Conservation (phyloP, 2,329 filamentous ascomycete genomes). For the Colletotrichum noveboracense region DNA sequence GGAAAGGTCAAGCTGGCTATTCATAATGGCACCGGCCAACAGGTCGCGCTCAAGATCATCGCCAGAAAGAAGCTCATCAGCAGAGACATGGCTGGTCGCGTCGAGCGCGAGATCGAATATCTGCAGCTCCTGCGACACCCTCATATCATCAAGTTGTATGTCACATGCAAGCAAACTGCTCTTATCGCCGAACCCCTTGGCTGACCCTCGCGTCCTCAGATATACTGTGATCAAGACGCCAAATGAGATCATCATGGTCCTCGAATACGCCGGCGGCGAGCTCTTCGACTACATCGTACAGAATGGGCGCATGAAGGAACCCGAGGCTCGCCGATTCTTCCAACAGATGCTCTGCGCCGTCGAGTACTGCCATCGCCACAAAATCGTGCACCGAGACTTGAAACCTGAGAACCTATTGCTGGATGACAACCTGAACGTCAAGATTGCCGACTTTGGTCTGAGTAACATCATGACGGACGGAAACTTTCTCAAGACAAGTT, state of each 20-base stretch:
- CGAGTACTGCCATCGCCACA: constrained; percentile 98
- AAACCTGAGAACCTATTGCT: constrained; percentile 97
- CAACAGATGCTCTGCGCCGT: constrained; percentile 99
- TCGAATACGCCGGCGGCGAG: constrained; percentile 96
- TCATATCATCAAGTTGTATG: constrained; percentile 97
- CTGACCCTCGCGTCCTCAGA: constrained; percentile 46
- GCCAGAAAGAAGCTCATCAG: constrained; percentile 95
- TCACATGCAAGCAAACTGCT: constrained; percentile 20
- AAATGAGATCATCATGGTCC: constrained; percentile 97
- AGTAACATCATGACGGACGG: constrained; percentile 99
- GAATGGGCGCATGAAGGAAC: constrained; percentile 88
- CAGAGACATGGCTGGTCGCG: constrained; percentile 95
- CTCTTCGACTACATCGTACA: constrained; percentile 98
- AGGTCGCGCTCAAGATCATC: constrained; percentile 98
- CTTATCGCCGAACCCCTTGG: not conserved
- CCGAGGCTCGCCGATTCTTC: constrained; percentile 95
- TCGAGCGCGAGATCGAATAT: constrained; percentile 98
- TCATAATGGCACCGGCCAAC: constrained; percentile 89
- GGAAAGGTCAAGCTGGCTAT: constrained; percentile 98
- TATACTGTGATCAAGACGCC: constrained; percentile 97
- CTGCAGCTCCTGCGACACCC: constrained; percentile 93
- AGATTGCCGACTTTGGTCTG: constrained; percentile 97
- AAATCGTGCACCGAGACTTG: constrained; percentile 96
- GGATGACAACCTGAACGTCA: constrained; percentile 95
- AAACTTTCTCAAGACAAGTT: constrained; percentile 98